Percentiles rank a stretch among this genome's conserved stretches.
These are phyloP conservation scores for Xylaria arbuscula DNA, from an alignment of 2,329 filamentous ascomycete genomes.

Conservation along the genomic window DNA sequence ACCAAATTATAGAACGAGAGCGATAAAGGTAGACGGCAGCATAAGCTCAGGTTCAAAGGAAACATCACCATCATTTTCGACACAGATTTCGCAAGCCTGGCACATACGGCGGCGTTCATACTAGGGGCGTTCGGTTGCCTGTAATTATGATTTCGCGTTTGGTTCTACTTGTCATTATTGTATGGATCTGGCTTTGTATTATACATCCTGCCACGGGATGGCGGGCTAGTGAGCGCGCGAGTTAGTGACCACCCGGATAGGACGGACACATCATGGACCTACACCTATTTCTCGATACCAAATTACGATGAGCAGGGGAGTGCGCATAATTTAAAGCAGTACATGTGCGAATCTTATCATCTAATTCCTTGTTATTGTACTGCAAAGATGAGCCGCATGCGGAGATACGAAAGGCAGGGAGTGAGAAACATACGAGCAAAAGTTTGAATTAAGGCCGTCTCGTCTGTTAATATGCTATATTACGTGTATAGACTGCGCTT, in stretches of 20 bases:
- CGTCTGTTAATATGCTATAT: neutral
- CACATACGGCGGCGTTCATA: conserved; percentile 44
- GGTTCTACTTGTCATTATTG: conserved; percentile 23
- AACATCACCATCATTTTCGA: conserved; percentile 30
- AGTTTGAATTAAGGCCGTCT: conserved; percentile 3
- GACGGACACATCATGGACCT: conserved; percentile 1
- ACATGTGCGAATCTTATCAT: conserved; percentile 15
- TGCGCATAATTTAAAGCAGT: conserved; percentile 14
- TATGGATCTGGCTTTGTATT: conserved; percentile 25
- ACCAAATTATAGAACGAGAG: conserved; percentile 39
- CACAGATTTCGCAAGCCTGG: conserved; percentile 38
- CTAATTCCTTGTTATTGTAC: conserved; percentile 2
- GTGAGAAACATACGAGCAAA: neutral
- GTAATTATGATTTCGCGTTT: conserved; percentile 8
- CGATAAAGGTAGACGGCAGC: conserved; percentile 32
- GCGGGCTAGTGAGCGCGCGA: conserved; percentile 21
- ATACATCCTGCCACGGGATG: conserved; percentile 20
- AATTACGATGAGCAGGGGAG: conserved; percentile 7
- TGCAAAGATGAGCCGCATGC: conserved; percentile 14
- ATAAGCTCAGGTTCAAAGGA: conserved; percentile 15
- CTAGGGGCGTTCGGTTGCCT: conserved; percentile 41
- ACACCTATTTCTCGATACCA: neutral
- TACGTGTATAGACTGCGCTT: conserved; percentile 24
- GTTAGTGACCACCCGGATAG: conserved; percentile 10
- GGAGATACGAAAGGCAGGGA: neutral